Base-by-base conservation (phyloP, 495 filamentous ascomycete species). In the Hypomontagnella submonticulosa region DNA sequence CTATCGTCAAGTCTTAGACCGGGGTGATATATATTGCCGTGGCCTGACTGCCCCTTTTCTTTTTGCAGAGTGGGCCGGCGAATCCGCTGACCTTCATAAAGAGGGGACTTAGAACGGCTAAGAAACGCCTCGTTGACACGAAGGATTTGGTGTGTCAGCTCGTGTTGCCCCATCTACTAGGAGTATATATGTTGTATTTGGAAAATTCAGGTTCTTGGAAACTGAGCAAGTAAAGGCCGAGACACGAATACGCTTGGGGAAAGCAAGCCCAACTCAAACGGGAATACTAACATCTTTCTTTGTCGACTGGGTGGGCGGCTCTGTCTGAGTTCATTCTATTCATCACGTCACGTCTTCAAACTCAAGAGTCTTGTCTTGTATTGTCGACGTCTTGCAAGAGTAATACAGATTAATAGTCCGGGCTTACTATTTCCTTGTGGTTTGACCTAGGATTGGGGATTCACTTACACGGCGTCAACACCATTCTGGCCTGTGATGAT, bases 381-480 rank as follows among this genome's bases (percentile, higher is more conserved):
- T 41, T 42, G 46, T 55, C 40, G 18, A 13, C 48, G 37, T 42
- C 23, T 63, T 37, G 32, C 55, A 63, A 55, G 40, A 63, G 59
- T 60, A 44, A 63, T 55, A 60, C 60, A 44, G 32, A 69, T 55
- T 57, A 4, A 63, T 57, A 53, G 30, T 43, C 60, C 36, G 33
- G 32, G 19, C 16, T 16, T 55, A n/a, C 40, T 18, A 1, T 58
- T 27, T 23, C 38, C 41, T 41, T 43, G 23, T 32, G 12, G 38
- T 47, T 37, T 43, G 23, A 52, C 6, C 54, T 43, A 56, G 32
- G n/a, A 38, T 37, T 18, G 4, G 11, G 32, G 53, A 34, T 50
- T 50, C 50, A 56, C 50, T 56, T 56, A 59, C 44, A 61, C 55
- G 44, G 12, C 49, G 27, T 63, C 27, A 9, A 27, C 23, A 52